Evolutionary conservation across 768 basidiomycete species (phyloP).

Genomic region (Tremella yokohamensis): DNA sequence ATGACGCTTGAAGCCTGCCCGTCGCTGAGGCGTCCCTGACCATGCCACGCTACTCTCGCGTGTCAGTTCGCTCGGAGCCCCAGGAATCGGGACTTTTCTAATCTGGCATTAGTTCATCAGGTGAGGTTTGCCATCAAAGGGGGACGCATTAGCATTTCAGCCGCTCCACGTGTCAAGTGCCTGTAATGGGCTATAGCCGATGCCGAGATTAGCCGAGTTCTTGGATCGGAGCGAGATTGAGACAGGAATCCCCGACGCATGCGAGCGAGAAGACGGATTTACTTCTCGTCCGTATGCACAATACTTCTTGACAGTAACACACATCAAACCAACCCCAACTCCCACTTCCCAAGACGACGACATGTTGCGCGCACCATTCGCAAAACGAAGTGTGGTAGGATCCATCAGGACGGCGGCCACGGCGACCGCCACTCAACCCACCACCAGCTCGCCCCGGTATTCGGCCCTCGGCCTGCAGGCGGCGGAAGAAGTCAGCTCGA

Average conservation of each 20-base stretch:
- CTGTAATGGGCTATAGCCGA: background rate
- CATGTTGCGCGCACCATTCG: slow-evolving; percentile 11
- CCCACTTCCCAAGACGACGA: background rate
- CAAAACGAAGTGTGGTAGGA: background rate
- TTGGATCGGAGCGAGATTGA: too few relatives aligned
- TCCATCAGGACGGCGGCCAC: slow-evolving; percentile 4
- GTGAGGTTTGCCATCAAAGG: background rate
- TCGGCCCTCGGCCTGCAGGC: slow-evolving; percentile 25
- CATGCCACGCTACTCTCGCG: too few relatives aligned
- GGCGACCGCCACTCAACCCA: slow-evolving; percentile 2
- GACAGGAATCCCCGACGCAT: too few relatives aligned
- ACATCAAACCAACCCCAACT: background rate
- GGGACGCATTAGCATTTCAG: background rate
- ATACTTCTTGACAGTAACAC: background rate
- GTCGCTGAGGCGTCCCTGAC: too few relatives aligned
- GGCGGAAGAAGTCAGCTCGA: slow-evolving; percentile 35
- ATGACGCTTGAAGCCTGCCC: too few relatives aligned
- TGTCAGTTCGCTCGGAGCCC: too few relatives aligned
- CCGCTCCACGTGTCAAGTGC: slow-evolving; percentile 1
- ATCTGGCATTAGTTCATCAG: too few relatives aligned
- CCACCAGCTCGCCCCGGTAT: slow-evolving; percentile 8
- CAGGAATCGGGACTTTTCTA: too few relatives aligned
- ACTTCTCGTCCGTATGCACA: too few relatives aligned
- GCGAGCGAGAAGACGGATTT: too few relatives aligned
- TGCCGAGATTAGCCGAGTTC: too few relatives aligned